Base-by-base conservation (phyloP, 1,139 yeast species). In the Zygoascus hellenicus region DNA sequence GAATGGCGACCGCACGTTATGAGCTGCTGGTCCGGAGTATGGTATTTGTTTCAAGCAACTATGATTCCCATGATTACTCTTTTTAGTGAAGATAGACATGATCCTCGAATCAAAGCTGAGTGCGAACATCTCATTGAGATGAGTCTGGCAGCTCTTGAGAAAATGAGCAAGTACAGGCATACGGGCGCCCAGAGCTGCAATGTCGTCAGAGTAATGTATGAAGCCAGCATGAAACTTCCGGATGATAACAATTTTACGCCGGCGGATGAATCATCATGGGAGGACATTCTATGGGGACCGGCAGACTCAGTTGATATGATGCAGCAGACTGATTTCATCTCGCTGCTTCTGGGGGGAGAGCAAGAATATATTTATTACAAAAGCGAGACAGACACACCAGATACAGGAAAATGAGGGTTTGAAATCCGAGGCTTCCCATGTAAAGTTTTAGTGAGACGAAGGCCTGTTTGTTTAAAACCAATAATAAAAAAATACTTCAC, bases 1-100 rank as follows among this genome's bases (percentile, higher is more conserved):
- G 45, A 44, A 35, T 47, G 49, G 49, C 29, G 47, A 34, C 35
- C 38, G 5, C 44, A 38, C 16, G 19, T 13, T 6, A 26, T 47
- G 40, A 28, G 38, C 9, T 47, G 42, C 37, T 47, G 49, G 49
- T 13, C 43, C 2, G 43, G 40, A 5, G 49, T 47, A 6, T 47
- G 49, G 49, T 47, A 32, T 15, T 15, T 47, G 11, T 47, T 44
- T 34, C 49, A 47, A 40, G 48, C 49, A 2, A 13, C 45, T 6
- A 38, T 47, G 48, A 33, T 45, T 33, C 48, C 43, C 6, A 11
- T 47, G 5, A 44, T 44, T 4, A 31, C 45, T 13, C 37, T 47
- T 9, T 48, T 28, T 32, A 42, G 49, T n/a, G 43, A 42, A 9
- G 49, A 46, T 29, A 30, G 49, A 11, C 35, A 37, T 28, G 48